Evolutionary conservation across 225 moss, liverwort and hornwort species (phyloP), one percentile per base, ranked within the genome.

Genomic region (Neckera pumila): DNA sequence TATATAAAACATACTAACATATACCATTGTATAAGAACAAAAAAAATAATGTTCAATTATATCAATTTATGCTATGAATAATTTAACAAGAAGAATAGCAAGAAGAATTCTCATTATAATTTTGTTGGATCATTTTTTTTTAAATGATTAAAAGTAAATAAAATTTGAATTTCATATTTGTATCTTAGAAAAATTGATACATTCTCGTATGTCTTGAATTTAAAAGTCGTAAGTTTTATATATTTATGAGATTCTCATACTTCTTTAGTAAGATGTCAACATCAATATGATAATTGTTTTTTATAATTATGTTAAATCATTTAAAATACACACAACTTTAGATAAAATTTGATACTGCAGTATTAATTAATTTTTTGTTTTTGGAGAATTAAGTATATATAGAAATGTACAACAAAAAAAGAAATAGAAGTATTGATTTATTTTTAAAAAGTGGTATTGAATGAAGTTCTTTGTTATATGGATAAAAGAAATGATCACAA

Each of bases 181-280:
- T 8, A 1, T 34, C 1, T 51, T n/a, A n/a, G 0, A 56, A 0
- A n/a, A 56, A 38, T 4, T 83, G 13, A 40, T 14, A 7, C 21
- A 54, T n/a, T 83, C 9, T 42, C 19, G 1, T 51, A 12, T n/a
- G 1, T 20, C 9, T n/a, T 67, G 6, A 76, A 51, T 7, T 67
- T 38, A 13, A 6, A 26, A 51, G 17, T 51, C 5, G 26, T 17
- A n/a, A 64, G 1, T 63, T 33, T 36, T 25, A 65, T 49, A 21
- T 14, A 3, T 33, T 75, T 49, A 14, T 34, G 9, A 22, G 8
- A 12, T 75, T 8, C 3, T 49, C 1, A 5, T 51, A 20, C 4
- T 30, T 51, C 33, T 12, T 13, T 20, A 51, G 8, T 33, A 51
- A 31, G 6, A 36, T 1, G 0, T 54, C 10, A 36, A 36, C 9